These are phyloP conservation scores for Gnaphalium uliginosum DNA, from an alignment of 129 eudicot genomes.

Conservation along the genomic window DNA sequence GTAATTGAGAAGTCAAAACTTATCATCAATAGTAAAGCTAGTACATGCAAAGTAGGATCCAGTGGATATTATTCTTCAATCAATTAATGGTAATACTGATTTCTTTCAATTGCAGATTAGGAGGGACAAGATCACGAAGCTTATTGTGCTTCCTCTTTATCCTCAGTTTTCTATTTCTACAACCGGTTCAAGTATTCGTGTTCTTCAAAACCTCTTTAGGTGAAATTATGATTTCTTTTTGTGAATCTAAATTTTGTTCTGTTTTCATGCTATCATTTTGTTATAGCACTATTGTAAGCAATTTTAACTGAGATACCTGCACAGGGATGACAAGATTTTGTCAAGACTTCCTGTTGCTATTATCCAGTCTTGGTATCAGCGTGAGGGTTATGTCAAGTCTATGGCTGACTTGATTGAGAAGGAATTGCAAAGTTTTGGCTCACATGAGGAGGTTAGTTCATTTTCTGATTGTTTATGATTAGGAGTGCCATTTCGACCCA, in stretches of 20 bases:
- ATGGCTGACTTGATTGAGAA: conserved; percentile 93
- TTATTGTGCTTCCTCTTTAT: conserved; percentile 88
- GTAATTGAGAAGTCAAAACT: neutral
- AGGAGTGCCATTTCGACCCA: neutral
- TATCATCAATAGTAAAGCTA: neutral
- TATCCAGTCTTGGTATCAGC: conserved; percentile 86
- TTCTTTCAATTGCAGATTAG: conserved; percentile 49
- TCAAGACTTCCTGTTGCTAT: conserved; percentile 76
- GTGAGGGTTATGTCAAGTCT: conserved; percentile 85
- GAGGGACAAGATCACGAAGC: conserved; percentile 74
- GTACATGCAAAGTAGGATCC: neutral
- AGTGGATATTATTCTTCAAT: neutral
- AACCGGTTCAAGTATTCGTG: conserved; percentile 89
- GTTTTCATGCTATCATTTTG: neutral
- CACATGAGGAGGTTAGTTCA: conserved; percentile 66
- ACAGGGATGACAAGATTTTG: conserved; percentile 54
- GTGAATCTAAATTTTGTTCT: neutral
- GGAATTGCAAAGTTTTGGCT: conserved; percentile 60
- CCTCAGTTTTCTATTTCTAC: conserved; percentile 98
- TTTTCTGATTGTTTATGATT: conserved; percentile 22
- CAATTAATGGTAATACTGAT: neutral
- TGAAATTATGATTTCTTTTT: conserved; percentile 8
- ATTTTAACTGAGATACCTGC: conserved; percentile 5
- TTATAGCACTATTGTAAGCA: neutral
- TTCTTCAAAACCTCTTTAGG: conserved; percentile 77